phyloP scores from a whole-genome alignment of 352 stramenopile genomes.

The Pythium phragmiticola region DNA sequence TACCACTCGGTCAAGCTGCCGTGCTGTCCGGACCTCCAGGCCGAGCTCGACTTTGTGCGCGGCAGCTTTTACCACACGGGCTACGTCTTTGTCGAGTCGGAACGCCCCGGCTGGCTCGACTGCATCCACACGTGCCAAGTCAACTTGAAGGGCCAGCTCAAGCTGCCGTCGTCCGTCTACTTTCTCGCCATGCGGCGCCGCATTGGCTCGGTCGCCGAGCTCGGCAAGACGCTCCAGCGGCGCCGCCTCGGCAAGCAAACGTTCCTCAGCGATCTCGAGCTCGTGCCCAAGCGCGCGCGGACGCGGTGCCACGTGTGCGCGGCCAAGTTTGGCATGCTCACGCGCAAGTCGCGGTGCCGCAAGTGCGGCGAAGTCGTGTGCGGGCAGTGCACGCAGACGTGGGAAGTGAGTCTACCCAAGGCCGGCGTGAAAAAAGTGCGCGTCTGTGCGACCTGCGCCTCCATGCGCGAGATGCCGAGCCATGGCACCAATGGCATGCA shows the following conservation, averaged over 20 bases:
- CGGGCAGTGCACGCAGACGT: conserved; percentile 54
- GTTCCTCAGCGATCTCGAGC: conserved; percentile 67
- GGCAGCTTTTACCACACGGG: conserved; percentile 72
- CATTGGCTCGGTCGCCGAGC: conserved; percentile 41
- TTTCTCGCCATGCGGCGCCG: conserved; percentile 58
- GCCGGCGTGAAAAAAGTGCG: conserved; percentile 51
- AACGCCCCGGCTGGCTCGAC: conserved; percentile 55
- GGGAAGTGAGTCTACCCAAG: conserved; percentile 47
- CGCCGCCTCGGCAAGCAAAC: conserved; percentile 44
- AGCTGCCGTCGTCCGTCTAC: conserved; percentile 43
- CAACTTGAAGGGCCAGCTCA: conserved; percentile 61
- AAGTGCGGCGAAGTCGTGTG: conserved; percentile 80
- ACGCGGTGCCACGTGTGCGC: conserved; percentile 59
- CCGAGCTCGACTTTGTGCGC: conserved; percentile 48
- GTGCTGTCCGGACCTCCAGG: conserved; percentile 55
- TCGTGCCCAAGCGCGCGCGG: conserved; percentile 57
- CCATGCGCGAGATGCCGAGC: conserved; percentile 27
- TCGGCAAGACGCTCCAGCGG: conserved; percentile 51
- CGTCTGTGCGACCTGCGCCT: conserved; percentile 55
- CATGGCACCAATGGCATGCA: too few relatives aligned
- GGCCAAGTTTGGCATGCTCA: conserved; percentile 58
- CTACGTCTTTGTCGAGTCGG: conserved; percentile 72
- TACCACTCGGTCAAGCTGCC: conserved; percentile 71
- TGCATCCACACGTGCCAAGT: conserved; percentile 64
- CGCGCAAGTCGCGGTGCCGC: conserved; percentile 60